Conservation (phyloP, 495 filamentous ascomycete genomes). For the Bombardia bombarda region DNA sequence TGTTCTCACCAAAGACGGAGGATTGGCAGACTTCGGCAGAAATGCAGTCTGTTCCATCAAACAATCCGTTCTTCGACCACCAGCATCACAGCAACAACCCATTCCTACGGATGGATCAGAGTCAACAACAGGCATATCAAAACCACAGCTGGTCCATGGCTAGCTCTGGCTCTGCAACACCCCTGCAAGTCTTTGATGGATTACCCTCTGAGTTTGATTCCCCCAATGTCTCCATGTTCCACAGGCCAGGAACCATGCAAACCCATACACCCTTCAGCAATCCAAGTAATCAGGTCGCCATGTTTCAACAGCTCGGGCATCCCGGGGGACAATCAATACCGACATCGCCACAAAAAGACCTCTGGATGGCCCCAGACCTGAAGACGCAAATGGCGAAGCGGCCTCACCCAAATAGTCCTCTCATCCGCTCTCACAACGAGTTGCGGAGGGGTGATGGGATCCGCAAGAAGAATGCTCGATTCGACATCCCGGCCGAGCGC, state of each 20-base stretch:
- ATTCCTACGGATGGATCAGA: slow-evolving; percentile 52
- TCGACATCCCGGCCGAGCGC: slow-evolving; percentile 92
- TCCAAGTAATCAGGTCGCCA: slow-evolving; percentile 34
- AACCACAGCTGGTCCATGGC: slow-evolving; percentile 52
- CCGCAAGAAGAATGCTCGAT: slow-evolving; percentile 98
- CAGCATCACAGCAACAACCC: slow-evolving; percentile 46
- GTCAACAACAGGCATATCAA: slow-evolving; percentile 38
- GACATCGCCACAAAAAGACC: slow-evolving; percentile 48
- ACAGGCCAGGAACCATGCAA: slow-evolving; percentile 39
- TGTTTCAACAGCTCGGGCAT: slow-evolving; percentile 44
- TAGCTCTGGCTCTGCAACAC: slow-evolving; percentile 43
- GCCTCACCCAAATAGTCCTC: slow-evolving; percentile 59
- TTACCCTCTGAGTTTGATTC: slow-evolving; percentile 53
- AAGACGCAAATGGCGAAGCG: slow-evolving; percentile 60
- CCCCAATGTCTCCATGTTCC: slow-evolving; percentile 42
- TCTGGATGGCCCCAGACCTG: slow-evolving; percentile 43
- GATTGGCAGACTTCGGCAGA: slow-evolving; percentile 59
- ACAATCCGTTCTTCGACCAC: slow-evolving; percentile 56
- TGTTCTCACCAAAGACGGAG: slow-evolving; percentile 68
- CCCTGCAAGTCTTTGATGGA: slow-evolving; percentile 52
- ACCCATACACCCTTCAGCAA: slow-evolving; percentile 46
- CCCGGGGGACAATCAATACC: slow-evolving; percentile 31
- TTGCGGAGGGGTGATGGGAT: slow-evolving; percentile 82
- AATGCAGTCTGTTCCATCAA: slow-evolving; percentile 49
- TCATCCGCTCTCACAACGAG: slow-evolving; percentile 72